A percentile compares a stretch with the other conserved stretches of the same genome.
phyloP scores from a whole-genome alignment of 257 asterid species.

The Lycium ferocissimum region DNA sequence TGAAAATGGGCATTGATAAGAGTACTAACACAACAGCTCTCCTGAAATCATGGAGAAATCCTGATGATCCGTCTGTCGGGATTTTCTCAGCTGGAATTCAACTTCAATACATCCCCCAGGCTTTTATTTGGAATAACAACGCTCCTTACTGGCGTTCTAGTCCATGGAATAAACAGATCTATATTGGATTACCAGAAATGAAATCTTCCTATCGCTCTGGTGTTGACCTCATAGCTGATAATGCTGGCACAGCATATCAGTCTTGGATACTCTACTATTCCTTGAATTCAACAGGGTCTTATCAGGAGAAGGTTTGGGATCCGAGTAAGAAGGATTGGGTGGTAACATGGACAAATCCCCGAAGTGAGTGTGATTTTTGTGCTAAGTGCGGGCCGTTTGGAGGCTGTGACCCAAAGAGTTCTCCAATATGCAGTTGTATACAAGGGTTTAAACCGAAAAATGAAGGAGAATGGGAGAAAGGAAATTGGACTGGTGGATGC shows the following conservation, averaged over 20 bases:
- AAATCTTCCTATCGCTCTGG: neutral
- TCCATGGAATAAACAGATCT: constrained; percentile 30
- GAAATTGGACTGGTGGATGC: constrained; percentile 68
- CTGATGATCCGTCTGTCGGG: constrained; percentile 16
- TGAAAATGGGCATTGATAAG: constrained; percentile 43
- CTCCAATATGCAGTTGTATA: constrained; percentile 60
- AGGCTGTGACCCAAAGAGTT: constrained; percentile 47
- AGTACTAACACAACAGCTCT: neutral
- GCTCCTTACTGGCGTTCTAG: constrained; percentile 21
- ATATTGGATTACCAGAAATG: constrained; percentile 27
- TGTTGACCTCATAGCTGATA: neutral
- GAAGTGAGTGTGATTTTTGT: constrained; percentile 22
- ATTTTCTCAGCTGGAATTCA: constrained; percentile 26
- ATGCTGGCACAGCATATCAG: neutral
- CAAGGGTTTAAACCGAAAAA: constrained; percentile 53
- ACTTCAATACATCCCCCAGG: constrained; percentile 15
- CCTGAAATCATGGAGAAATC: constrained; percentile 33
- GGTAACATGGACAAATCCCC: neutral
- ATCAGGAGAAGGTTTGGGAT: neutral
- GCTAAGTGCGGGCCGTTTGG: constrained; percentile 63
- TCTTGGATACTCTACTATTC: neutral
- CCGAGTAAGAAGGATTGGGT: constrained; percentile 29
- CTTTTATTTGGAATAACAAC: constrained; percentile 5
- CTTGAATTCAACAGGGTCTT: constrained; percentile 34
- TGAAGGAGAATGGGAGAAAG: constrained; percentile 54